phyloP scores from a whole-genome alignment of 75 land plant genomes.

The Picea glauca region DNA sequence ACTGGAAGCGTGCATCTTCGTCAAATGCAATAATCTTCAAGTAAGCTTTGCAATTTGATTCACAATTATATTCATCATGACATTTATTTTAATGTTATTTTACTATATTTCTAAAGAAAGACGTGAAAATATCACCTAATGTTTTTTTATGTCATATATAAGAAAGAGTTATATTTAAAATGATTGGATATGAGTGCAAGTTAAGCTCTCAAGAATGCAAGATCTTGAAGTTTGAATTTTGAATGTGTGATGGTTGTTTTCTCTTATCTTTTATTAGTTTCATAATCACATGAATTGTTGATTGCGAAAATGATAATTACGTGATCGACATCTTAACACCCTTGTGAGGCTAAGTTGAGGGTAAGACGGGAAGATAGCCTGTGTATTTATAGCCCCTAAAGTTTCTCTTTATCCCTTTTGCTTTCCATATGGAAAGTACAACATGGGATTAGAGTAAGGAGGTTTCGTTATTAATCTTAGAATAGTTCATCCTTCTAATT shows the following conservation, averaged over 20 bases:
- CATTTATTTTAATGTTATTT: neutral
- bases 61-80: neutral
- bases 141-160: neutral
- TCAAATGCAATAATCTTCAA: slow-evolving; percentile 86
- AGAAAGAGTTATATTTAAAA: neutral
- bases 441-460: no score
- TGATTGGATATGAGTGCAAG: slow-evolving; percentile 7
- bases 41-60: slow-evolving; percentile 17
- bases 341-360: no score
- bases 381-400: no score
- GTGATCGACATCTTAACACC: no score
- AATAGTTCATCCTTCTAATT: no score
- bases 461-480: no score
- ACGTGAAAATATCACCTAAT: neutral
- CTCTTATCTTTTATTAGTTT: neutral
- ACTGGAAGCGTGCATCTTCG: slow-evolving; percentile 84
- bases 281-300: neutral
- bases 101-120: neutral
- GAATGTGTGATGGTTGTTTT: neutral
- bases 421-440: no score
- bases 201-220: slow-evolving; percentile 2
- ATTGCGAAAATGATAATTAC: no score
- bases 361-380: no score
- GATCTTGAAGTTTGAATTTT: neutral
- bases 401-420: no score